Base-by-base conservation (phyloP, 2,329 filamentous ascomycete species). In the Scedosporium boydii region DNA sequence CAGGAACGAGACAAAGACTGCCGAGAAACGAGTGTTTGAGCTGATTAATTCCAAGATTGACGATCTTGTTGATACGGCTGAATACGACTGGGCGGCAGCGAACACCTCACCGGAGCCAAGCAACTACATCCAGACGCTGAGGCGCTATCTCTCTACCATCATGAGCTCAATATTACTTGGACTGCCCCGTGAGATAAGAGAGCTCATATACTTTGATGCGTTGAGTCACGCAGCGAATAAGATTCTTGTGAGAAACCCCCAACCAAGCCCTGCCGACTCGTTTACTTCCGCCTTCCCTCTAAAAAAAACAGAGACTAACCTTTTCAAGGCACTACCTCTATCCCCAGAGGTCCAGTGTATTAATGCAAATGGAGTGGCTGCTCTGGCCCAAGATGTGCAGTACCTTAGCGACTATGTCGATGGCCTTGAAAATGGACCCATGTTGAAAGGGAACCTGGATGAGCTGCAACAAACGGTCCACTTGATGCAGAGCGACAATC, bases 31-130 rank as follows among this genome's bases (percentile, higher is more conserved):
- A 41, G 98, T 99, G 63, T 99, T 99, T 71, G 96, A 99, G 75
- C 83, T 99, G 0, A 95, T 99, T 66, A 98, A 99, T 76, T 96
- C 90, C 63, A 99, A 99, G 78, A 98, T 99, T 69, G 93, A 98
- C 71, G 95, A 99, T 72, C 83, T 99, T 10, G 90, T 99, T 62
- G 93, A 97, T 69, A 98, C 93, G 0, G 93, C 95, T 34, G 95
- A 99, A 75, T 99, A 99, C 72, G 91, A 98, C 73, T 99, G 95
- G 80, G 80, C 77, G 66, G 75, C 80, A 2, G 79, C 81, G 3
- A 84, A 80, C 6, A 77, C 85, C 26, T 84, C 87, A 21, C 78
- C 79, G 0, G 89, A 95, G 68, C 90, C 93, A 2, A 95, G 89
- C 73, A 93, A 88, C 68, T 99, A 99, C 76, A 96, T 99, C 86